A percentile compares a stretch with the other conserved stretches of the same genome.
Evolutionary conservation across 2,329 filamentous ascomycete species (phyloP).

Genomic region (Ceratocystis lukuohia): DNA sequence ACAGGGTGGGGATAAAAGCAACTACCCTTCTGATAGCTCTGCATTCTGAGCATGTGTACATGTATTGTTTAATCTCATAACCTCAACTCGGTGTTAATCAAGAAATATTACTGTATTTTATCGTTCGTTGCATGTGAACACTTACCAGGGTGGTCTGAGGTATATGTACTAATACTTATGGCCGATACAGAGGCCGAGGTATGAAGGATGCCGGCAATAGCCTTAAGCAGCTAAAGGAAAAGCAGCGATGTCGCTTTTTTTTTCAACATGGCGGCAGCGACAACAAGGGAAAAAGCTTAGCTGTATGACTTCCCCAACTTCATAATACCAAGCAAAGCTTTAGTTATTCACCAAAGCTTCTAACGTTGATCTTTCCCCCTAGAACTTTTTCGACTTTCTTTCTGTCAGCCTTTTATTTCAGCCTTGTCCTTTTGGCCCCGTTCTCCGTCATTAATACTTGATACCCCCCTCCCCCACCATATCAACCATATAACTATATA

Average conservation of each 20-base stretch:
- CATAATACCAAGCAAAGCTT: background rate
- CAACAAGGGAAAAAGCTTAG: background rate
- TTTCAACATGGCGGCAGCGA: constrained; percentile 15
- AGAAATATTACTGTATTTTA: background rate
- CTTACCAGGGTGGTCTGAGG: background rate
- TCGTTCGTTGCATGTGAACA: constrained; percentile 1
- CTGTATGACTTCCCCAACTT: background rate
- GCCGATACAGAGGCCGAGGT: constrained; percentile 10
- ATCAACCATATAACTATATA: constrained; percentile 2
- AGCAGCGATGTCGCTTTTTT: constrained; percentile 19
- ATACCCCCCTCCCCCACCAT: background rate
- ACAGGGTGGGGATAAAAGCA: background rate
- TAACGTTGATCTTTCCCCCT: background rate
- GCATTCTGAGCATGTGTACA: background rate
- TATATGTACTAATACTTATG: constrained; percentile 12
- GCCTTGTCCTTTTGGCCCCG: background rate
- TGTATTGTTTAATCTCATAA: background rate
- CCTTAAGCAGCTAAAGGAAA: constrained; percentile 8
- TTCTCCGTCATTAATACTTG: background rate
- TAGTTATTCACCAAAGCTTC: background rate
- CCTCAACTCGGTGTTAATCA: background rate
- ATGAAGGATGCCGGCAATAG: constrained; percentile 14
- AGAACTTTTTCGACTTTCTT: background rate
- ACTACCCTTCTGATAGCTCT: background rate
- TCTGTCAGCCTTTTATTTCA: background rate